A percentile compares a stretch with the other conserved stretches of the same genome.
Evolutionary conservation across 2,329 filamentous ascomycete genomes (phyloP).

Genomic region (Spiromastix sp.): DNA sequence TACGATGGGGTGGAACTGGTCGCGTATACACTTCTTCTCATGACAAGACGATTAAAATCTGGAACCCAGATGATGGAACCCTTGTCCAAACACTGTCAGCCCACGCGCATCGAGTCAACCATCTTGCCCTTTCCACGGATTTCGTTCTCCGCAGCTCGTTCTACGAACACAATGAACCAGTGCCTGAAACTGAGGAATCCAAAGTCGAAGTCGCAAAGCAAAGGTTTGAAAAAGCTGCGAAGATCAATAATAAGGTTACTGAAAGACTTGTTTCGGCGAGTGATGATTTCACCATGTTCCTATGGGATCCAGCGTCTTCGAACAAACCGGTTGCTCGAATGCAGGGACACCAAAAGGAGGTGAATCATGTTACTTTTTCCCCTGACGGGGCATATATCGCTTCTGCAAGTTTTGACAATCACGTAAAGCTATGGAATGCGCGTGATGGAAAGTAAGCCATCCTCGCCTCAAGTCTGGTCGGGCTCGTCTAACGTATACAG

Average conservation of each 20-base stretch:
- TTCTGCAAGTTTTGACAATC: constrained; percentile 85
- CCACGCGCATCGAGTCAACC: constrained; percentile 93
- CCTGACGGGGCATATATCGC: constrained; percentile 82
- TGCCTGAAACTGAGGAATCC: constrained; percentile 58
- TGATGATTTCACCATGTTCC: constrained; percentile 92
- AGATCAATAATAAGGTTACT: constrained; percentile 61
- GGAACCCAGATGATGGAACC: constrained; percentile 70
- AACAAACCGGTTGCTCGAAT: constrained; percentile 81
- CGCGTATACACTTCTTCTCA: constrained; percentile 76
- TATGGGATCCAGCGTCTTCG: constrained; percentile 75
- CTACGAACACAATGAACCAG: constrained; percentile 67
- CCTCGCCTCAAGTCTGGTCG: constrained; percentile 5
- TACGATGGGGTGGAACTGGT: constrained; percentile 88
- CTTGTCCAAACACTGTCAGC: constrained; percentile 67
- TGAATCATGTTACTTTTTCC: constrained; percentile 91
- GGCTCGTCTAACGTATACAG: constrained; percentile 29
- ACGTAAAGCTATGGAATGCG: constrained; percentile 84
- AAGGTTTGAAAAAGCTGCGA: constrained; percentile 77
- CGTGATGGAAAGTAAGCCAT: constrained; percentile 49
- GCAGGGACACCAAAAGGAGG: constrained; percentile 91
- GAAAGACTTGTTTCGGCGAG: constrained; percentile 84
- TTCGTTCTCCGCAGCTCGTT: constrained; percentile 78
- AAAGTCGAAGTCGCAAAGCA: constrained; percentile 66
- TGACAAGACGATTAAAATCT: constrained; percentile 87
- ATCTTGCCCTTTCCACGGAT: constrained; percentile 86